Evolutionary conservation across 352 stramenopile genomes (phyloP), one percentile per base, ranked within the genome.

Genomic region (Phytophthora macrochlamydospora): DNA sequence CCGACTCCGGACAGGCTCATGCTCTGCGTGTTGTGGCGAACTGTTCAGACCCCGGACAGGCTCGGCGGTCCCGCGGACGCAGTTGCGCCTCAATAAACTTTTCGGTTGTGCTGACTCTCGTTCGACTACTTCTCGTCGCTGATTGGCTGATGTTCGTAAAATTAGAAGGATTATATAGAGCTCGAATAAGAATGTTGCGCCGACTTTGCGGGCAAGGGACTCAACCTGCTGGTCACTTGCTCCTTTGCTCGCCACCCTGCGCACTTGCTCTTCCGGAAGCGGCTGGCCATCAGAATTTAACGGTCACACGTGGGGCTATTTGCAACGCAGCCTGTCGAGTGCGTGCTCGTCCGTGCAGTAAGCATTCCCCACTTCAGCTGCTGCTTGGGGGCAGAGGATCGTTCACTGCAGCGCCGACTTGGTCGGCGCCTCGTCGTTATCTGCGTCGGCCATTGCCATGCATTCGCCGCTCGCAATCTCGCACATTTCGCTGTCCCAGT

Each of bases 401-500:
- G 35, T 54, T 64, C 72, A 73, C 62, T 62, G 54, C 62, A 40
- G 37, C 67, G 62, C 67, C 67, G 56, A 53, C 60, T 46, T 14
- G 32, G 37, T 38, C 28, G 18, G 55, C 18, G 7, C 29, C 29
- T 43, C 24, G 43, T 24, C 42, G 42, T 13, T 33, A 50, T 54
- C 18, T 44, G 32, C 44, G 45, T 18, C 35, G 35, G 24, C 8
- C 31, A 28, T 4, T n/a, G 30, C 37, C 29, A 29, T 33, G n/a
- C 29, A 24, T 24, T 24, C 35, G 35, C 35, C 35, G 35, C 35
- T 40, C 37, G 71, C 78, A 44, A 76, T 92, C 73, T 92, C 83
- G 8, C 80, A 85, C 62, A 90, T 92, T 60, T 81, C 80, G 28
- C 57, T 90, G 42, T 89, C 83, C 44, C 50, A 40, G 66, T 60